Evolutionary conservation across 2,329 filamentous ascomycete genomes (phyloP).

Genomic region (Trichoderma semiorbis): DNA sequence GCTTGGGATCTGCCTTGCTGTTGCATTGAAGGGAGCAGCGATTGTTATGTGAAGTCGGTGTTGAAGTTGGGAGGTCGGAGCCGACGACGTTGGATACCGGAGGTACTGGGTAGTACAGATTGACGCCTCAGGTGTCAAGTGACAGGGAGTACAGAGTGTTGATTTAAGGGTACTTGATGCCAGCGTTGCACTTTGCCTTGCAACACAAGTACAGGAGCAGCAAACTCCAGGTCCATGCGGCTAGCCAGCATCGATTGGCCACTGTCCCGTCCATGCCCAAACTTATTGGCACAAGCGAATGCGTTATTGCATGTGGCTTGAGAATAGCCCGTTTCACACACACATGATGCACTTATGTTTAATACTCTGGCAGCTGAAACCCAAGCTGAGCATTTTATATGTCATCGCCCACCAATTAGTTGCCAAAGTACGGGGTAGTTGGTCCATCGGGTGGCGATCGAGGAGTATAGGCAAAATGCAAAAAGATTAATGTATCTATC

Average conservation of each 20-base stretch:
- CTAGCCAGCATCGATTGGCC: not conserved
- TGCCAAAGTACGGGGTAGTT: not conserved
- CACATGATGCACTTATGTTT: not conserved
- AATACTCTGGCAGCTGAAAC: not conserved
- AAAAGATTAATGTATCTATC: not conserved
- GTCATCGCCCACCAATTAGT: not conserved
- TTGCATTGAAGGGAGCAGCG: not conserved
- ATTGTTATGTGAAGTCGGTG: not conserved
- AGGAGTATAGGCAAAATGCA: not conserved
- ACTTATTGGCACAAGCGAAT: not conserved
- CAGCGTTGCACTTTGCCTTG: not conserved
- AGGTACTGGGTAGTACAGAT: not conserved
- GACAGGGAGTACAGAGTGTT: not conserved
- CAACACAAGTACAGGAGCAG: not conserved
- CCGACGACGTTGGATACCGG: not conserved
- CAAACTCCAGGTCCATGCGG: not conserved
- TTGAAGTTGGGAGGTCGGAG: not conserved
- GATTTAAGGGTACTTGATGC: not conserved
- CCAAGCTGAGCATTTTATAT: not conserved
- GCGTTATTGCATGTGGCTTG: constrained; percentile 8
- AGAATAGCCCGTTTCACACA: not conserved
- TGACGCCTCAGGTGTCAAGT: not conserved
- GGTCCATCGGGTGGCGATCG: not conserved
- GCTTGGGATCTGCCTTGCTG: not conserved
- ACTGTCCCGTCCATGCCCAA: not conserved